Evolutionary conservation across 768 basidiomycete genomes (phyloP).

Genomic region (Leccinum subgranulosum): DNA sequence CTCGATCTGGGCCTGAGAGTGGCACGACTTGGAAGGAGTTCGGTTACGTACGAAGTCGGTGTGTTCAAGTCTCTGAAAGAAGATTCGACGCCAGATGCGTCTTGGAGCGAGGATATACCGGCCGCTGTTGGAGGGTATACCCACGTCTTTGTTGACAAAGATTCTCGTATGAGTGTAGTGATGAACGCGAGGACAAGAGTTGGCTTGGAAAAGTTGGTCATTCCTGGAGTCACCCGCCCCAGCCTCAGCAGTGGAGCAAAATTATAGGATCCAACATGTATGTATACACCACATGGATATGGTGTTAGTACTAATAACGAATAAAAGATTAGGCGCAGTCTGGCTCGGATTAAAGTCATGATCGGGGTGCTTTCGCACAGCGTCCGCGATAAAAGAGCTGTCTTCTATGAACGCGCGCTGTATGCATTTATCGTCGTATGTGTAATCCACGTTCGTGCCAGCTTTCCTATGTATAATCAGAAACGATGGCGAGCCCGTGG

Average conservation of each 20-base stretch:
- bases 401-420: no score
- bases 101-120: constrained; percentile 19
- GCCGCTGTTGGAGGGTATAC: constrained; percentile 61
- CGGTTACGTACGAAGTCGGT: constrained; percentile 77
- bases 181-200: constrained; percentile 42
- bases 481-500: no score
- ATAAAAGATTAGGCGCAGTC: no score
- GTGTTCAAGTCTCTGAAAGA: constrained; percentile 49
- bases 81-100: constrained; percentile 5
- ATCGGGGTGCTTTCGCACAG: no score
- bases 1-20: constrained; percentile 72
- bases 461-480: no score
- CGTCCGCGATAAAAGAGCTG: no score
- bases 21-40: constrained; percentile 64
- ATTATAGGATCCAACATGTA: constrained; percentile 12
- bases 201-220: constrained; percentile 38
- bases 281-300: neutral
- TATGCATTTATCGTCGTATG: no score
- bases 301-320: no score
- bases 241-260: constrained; percentile 7
- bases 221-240: neutral
- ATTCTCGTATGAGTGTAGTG: constrained; percentile 51
- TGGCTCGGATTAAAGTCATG: no score
- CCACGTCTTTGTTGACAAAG: constrained; percentile 76
- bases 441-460: no score